phyloP scores from a whole-genome alignment of 2,329 filamentous ascomycete genomes.

The Aspergillus calidoustus region DNA sequence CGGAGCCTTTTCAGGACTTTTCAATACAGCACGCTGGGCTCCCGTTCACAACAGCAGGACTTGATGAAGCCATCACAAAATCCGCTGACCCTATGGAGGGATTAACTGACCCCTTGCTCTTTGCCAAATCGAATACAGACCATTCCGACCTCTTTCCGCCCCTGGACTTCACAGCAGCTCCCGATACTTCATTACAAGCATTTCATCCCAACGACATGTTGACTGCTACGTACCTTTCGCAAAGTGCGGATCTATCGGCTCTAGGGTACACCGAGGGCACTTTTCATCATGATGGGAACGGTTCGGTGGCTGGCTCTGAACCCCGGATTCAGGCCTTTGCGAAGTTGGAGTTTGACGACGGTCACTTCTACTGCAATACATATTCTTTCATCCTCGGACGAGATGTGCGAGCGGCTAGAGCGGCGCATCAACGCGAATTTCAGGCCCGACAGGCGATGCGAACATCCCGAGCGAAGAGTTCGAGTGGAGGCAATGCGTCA shows the following conservation, averaged over 20 bases:
- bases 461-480: slow-evolving; percentile 51
- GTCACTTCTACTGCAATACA: slow-evolving; percentile 68
- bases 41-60: slow-evolving; percentile 19
- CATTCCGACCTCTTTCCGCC: slow-evolving; percentile 41
- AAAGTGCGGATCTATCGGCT: slow-evolving; percentile 40
- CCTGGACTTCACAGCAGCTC: slow-evolving; percentile 38
- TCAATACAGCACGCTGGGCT: slow-evolving; percentile 17
- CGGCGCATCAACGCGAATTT: slow-evolving; percentile 51
- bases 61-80: slow-evolving; percentile 12
- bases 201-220: slow-evolving; percentile 47
- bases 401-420: slow-evolving; percentile 58
- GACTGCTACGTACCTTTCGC: slow-evolving; percentile 43
- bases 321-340: slow-evolving; percentile 63
- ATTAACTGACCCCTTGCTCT: slow-evolving; percentile 40
- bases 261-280: slow-evolving; percentile 36
- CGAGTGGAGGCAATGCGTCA: slow-evolving; percentile 49
- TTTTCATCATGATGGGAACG: slow-evolving; percentile 35
- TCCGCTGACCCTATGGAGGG: slow-evolving; percentile 33
- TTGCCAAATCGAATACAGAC: slow-evolving; percentile 36
- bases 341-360: slow-evolving; percentile 67
- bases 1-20: slow-evolving; percentile 20
- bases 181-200: slow-evolving; percentile 42
- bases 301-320: slow-evolving; percentile 47
- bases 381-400: slow-evolving; percentile 66
- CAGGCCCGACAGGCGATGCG: slow-evolving; percentile 47